Percentiles rank a stretch among this genome's conserved stretches.
These are phyloP conservation scores for Cornus kousa DNA, from an alignment of 148 eudicot genomes.

Conservation along the genomic window DNA sequence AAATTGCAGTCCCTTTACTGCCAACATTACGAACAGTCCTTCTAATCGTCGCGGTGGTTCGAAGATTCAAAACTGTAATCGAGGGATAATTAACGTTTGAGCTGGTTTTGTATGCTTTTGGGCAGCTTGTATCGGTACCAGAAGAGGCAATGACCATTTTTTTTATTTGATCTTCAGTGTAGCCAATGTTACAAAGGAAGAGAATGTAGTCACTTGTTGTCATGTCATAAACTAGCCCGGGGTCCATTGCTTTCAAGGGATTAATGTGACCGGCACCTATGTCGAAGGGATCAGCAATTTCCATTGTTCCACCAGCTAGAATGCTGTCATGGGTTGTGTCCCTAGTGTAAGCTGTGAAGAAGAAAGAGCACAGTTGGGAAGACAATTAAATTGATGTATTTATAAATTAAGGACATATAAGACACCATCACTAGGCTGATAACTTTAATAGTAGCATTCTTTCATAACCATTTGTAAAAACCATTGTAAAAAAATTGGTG, in stretches of 20 bases:
- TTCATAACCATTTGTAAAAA: too few species aligned
- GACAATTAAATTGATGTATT: too few species aligned
- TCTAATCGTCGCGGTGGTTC: conserved; percentile 30
- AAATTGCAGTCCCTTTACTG: conserved; percentile 25
- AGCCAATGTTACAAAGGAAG: conserved; percentile 50
- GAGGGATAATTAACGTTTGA: conserved; percentile 45
- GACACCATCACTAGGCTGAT: too few species aligned
- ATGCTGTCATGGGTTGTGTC: conserved; percentile 37
- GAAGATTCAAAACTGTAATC: conserved; percentile 35
- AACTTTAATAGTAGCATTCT: too few species aligned
- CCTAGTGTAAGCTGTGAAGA: conserved; percentile 28
- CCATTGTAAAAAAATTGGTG: not conserved
- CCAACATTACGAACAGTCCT: conserved; percentile 45
- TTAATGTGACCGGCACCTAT: conserved; percentile 48
- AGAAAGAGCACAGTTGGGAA: not conserved
- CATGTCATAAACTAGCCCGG: conserved; percentile 50
- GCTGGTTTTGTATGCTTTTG: conserved; percentile 1
- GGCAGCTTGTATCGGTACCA: conserved; percentile 15
- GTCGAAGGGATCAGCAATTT: conserved; percentile 39
- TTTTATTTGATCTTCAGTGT: conserved; percentile 26
- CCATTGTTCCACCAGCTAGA: conserved; percentile 27
- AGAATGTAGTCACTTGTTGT: conserved; percentile 33
- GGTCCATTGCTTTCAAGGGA: conserved; percentile 45
- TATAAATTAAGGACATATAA: too few species aligned
- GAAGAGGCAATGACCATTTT: conserved; percentile 8